A percentile compares a stretch with the other conserved stretches of the same genome.
These are phyloP conservation scores for Achaetomiella virescens DNA, from an alignment of 495 filamentous ascomycete species.

Conservation along the genomic window DNA sequence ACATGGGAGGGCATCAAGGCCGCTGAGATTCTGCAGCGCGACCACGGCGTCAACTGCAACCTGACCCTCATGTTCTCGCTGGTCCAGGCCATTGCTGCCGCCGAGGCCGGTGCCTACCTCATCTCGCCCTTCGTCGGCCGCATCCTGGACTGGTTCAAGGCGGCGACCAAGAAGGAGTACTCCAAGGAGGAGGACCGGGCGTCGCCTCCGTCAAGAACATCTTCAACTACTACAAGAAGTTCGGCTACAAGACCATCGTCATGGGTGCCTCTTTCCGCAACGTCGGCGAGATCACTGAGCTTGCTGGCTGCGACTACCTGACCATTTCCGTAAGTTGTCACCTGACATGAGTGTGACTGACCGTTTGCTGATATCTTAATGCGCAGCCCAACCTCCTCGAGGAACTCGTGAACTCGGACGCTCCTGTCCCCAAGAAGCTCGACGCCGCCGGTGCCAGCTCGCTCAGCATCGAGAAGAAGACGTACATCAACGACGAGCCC, in stretches of 20 bases:
- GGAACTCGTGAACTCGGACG: conserved; percentile 77
- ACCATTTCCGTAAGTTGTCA: conserved; percentile 76
- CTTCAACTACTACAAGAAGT: conserved; percentile 99
- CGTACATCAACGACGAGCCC: conserved; percentile 84
- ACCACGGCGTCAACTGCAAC: conserved; percentile 96
- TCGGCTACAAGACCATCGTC: conserved; percentile 95
- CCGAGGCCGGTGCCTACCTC: conserved; percentile 94
- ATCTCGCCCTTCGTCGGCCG: conserved; percentile 99
- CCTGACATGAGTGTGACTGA: neutral
- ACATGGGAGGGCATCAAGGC: conserved; percentile 98
- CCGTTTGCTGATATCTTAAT: conserved; percentile 20
- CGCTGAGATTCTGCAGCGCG: conserved; percentile 83
- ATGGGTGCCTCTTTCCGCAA: conserved; percentile 99
- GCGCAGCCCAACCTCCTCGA: conserved; percentile 86
- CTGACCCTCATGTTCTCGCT: conserved; percentile 98
- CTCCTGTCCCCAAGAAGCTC: conserved; percentile 87
- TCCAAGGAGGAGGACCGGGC: conserved; percentile 80
- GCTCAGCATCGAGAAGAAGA: conserved; percentile 78
- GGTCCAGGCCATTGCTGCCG: conserved; percentile 90
- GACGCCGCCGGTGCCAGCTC: conserved; percentile 55
- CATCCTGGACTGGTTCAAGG: conserved; percentile 99
- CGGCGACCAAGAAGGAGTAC: conserved; percentile 88
- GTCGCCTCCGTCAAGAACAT: conserved; percentile 92
- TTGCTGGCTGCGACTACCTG: conserved; percentile 96
- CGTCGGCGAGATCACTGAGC: conserved; percentile 91